Percentiles rank a stretch among this genome's conserved stretches.
These are phyloP conservation scores for Pisolithus marmoratus DNA, from an alignment of 768 basidiomycete genomes.

Conservation along the genomic window DNA sequence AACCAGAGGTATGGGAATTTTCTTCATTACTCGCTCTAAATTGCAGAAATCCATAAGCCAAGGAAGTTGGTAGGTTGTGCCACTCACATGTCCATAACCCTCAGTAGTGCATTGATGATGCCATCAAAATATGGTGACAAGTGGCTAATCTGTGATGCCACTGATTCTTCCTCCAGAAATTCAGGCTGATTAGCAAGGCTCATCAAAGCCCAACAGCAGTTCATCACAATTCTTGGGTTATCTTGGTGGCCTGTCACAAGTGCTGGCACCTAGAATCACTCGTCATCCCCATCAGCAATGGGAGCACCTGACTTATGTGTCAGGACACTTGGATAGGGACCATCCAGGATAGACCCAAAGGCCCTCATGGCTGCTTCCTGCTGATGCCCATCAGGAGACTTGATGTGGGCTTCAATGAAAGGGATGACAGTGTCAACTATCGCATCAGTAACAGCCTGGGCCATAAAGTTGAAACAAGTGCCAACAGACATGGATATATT, in stretches of 20 bases:
- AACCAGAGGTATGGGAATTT: slow-evolving; percentile 91
- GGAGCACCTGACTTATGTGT: slow-evolving; percentile 87
- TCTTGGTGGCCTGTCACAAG: slow-evolving; percentile 78
- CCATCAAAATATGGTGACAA: slow-evolving; percentile 88
- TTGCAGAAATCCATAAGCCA: slow-evolving; percentile 7
- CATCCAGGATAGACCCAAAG: slow-evolving; percentile 96
- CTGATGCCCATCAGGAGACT: slow-evolving; percentile 84
- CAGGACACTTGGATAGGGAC: slow-evolving; percentile 84
- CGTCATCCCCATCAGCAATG: slow-evolving; percentile 95
- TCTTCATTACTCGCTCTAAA: slow-evolving; percentile 75
- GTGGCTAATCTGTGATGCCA: slow-evolving; percentile 48
- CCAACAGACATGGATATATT: slow-evolving; percentile 96
- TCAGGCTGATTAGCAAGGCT: too few relatives aligned
- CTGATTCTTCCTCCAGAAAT: slow-evolving; percentile 57
- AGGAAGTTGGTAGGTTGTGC: not conserved
- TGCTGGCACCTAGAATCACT: slow-evolving; percentile 69
- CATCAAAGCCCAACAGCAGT: too few relatives aligned
- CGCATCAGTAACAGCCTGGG: slow-evolving; percentile 83
- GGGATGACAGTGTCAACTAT: slow-evolving; percentile 94
- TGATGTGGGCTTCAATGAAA: slow-evolving; percentile 97
- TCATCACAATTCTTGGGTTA: slow-evolving; percentile 78
- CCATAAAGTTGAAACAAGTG: slow-evolving; percentile 82
- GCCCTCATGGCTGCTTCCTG: slow-evolving; percentile 98
- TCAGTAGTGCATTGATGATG: slow-evolving; percentile 76
- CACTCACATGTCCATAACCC: slow-evolving; percentile 79